Percentiles rank a stretch among this genome's conserved stretches.
Conservation (phyloP, 1,284 basidiomycete species). For the Ceratobasidium sp. region DNA sequence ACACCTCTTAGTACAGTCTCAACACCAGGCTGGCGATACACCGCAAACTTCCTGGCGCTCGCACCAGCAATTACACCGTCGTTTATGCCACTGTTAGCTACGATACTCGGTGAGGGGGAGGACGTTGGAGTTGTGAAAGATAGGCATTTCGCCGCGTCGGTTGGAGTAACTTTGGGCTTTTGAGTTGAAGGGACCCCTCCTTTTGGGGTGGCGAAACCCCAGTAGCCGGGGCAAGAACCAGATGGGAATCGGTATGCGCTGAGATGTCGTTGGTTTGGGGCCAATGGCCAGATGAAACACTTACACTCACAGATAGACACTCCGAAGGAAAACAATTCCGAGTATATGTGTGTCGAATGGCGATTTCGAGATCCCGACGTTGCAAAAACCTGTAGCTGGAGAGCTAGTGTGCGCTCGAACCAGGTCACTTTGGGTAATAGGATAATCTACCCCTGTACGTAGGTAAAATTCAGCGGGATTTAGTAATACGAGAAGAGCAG, state of each 20-base stretch:
- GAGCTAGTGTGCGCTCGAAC: not conserved
- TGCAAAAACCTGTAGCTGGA: constrained; percentile 11
- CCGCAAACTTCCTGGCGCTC: constrained; percentile 1
- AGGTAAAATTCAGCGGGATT: not conserved
- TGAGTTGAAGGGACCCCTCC: constrained; percentile 25
- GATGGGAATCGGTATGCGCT: constrained; percentile 43
- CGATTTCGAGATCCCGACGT: constrained; percentile 38
- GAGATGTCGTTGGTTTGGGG: not conserved
- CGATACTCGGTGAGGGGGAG: constrained; percentile 28
- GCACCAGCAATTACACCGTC: not conserved
- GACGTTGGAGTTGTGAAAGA: constrained; percentile 22
- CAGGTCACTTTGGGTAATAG: constrained; percentile 30
- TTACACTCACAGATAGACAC: constrained; percentile 35
- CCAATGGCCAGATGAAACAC: not conserved
- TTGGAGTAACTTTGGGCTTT: constrained; percentile 30
- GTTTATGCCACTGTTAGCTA: not conserved
- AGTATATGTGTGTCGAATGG: not conserved
- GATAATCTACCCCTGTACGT: constrained; percentile 32
- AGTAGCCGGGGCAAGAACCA: constrained; percentile 36
- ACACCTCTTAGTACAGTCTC: constrained; percentile 22
- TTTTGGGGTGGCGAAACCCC: constrained; percentile 35
- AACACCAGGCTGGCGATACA: constrained; percentile 6
- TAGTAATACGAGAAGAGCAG: not conserved
- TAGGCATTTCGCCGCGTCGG: constrained; percentile 29
- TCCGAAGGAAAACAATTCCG: constrained; percentile 35